A percentile compares a stretch with the other conserved stretches of the same genome.
phyloP scores from a whole-genome alignment of 2,329 filamentous ascomycete genomes.

The Corinectria fuckeliana region DNA sequence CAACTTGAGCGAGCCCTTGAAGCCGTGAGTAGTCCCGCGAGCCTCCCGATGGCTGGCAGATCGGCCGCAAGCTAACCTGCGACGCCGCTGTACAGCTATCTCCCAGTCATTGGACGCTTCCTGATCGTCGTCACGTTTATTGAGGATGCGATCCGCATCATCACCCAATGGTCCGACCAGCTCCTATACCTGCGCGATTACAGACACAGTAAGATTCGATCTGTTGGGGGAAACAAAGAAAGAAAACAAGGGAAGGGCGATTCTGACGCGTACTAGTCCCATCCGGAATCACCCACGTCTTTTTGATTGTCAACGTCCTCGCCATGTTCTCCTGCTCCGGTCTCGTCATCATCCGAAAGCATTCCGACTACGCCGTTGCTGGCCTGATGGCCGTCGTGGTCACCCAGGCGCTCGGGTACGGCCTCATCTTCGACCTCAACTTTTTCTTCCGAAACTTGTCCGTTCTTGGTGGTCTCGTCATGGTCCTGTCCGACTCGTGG shows the following conservation, averaged over 20 bases:
- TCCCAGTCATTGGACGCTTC: constrained; percentile 95
- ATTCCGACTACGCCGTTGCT: constrained; percentile 90
- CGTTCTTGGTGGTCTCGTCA: constrained; percentile 94
- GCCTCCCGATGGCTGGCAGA: background rate
- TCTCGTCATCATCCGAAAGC: constrained; percentile 89
- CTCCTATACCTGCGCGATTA: constrained; percentile 92
- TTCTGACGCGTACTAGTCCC: constrained; percentile 68
- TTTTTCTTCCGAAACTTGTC: constrained; percentile 99
- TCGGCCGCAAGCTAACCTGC: constrained; percentile 24
- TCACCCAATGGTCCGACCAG: constrained; percentile 98
- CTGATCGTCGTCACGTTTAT: constrained; percentile 98
- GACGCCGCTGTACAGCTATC: constrained; percentile 65
- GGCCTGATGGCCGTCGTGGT: constrained; percentile 92
- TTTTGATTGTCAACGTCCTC: constrained; percentile 88
- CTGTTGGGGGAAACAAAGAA: background rate
- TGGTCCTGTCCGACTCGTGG: constrained; percentile 98
- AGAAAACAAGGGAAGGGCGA: background rate
- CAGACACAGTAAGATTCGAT: constrained; percentile 76
- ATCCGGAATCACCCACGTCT: constrained; percentile 85
- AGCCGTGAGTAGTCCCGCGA: constrained; percentile 69
- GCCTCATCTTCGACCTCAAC: constrained; percentile 98
- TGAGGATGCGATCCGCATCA: constrained; percentile 92
- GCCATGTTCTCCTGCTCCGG: constrained; percentile 83
- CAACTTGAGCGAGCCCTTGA: constrained; percentile 85
- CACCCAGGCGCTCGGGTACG: constrained; percentile 93